Percentiles rank a stretch among this genome's conserved stretches.
These are phyloP conservation scores for Aspergillus indologenus DNA, from an alignment of 495 filamentous ascomycete genomes.

Conservation along the genomic window DNA sequence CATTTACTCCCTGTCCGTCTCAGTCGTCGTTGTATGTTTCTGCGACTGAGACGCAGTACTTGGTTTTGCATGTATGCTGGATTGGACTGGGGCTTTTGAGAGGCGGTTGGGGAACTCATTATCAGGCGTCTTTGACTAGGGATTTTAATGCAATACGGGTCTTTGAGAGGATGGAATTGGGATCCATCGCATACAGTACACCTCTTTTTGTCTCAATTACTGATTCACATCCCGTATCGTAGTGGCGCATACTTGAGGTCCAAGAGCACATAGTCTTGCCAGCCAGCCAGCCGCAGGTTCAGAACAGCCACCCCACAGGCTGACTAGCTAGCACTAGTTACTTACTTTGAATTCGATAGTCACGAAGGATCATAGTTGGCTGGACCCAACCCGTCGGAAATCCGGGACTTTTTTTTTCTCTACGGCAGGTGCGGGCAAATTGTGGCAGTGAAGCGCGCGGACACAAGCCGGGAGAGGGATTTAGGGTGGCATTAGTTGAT, in stretches of 20 bases:
- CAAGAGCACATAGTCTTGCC: neutral
- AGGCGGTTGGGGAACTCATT: neutral
- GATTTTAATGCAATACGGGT: neutral
- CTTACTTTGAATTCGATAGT: too few relatives aligned
- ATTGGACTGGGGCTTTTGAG: neutral
- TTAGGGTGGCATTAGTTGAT: slow-evolving; percentile 3
- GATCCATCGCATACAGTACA: neutral
- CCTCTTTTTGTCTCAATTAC: too few relatives aligned
- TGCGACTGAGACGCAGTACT: neutral
- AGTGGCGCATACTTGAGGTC: too few relatives aligned
- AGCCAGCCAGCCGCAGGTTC: neutral
- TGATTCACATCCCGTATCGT: too few relatives aligned
- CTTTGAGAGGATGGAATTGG: neutral
- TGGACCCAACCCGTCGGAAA: neutral
- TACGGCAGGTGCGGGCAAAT: neutral
- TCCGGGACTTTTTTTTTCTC: neutral
- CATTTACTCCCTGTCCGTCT: slow-evolving; percentile 3
- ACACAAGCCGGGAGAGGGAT: neutral
- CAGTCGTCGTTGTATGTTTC: neutral
- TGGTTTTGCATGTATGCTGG: slow-evolving; percentile 1
- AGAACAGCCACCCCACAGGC: too few relatives aligned
- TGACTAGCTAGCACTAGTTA: too few relatives aligned
- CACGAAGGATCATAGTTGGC: too few relatives aligned
- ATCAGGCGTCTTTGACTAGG: neutral
- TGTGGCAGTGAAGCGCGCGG: neutral